Conservation (phyloP, 2,329 filamentous ascomycete species). For the Thelonectria discophora region DNA sequence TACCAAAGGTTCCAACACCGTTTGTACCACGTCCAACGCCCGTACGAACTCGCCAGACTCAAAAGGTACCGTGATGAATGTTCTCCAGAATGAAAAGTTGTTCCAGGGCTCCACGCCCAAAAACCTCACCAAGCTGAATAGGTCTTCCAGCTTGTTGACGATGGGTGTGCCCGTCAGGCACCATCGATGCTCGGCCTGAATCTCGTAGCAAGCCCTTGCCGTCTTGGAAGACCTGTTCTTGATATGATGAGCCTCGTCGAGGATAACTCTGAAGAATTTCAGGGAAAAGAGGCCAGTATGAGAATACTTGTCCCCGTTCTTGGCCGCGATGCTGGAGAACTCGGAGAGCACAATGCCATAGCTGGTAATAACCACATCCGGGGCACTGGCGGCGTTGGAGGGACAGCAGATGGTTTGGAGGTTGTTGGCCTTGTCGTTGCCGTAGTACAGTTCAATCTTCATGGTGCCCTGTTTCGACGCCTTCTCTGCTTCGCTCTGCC, state of each 20-base stretch:
- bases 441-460: slow-evolving; percentile 91
- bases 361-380: slow-evolving; percentile 92
- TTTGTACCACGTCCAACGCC: slow-evolving; percentile 95
- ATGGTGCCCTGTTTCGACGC: slow-evolving; percentile 86
- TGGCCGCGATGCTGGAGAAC: slow-evolving; percentile 74
- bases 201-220: slow-evolving; percentile 91
- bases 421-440: slow-evolving; percentile 81
- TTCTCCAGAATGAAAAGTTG: slow-evolving; percentile 99
- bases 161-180: slow-evolving; percentile 94
- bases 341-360: slow-evolving; percentile 94
- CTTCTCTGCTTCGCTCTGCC: slow-evolving; percentile 94
- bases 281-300: slow-evolving; percentile 86
- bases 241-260: slow-evolving; percentile 95
- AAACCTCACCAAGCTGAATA: slow-evolving; percentile 93
- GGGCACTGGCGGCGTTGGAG: slow-evolving; percentile 77
- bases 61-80: slow-evolving; percentile 97
- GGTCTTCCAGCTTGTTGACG: slow-evolving; percentile 92
- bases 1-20: slow-evolving; percentile 93
- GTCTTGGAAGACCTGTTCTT: slow-evolving; percentile 93
- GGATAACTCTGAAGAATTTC: slow-evolving; percentile 92
- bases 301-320: slow-evolving; percentile 69
- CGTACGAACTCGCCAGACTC: slow-evolving; percentile 95
- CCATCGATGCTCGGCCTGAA: slow-evolving; percentile 88
- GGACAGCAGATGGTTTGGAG: slow-evolving; percentile 81
- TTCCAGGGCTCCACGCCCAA: slow-evolving; percentile 96